Base-by-base conservation (phyloP, 192 early-diverging fungal species). In the Backusella macrospora region DNA sequence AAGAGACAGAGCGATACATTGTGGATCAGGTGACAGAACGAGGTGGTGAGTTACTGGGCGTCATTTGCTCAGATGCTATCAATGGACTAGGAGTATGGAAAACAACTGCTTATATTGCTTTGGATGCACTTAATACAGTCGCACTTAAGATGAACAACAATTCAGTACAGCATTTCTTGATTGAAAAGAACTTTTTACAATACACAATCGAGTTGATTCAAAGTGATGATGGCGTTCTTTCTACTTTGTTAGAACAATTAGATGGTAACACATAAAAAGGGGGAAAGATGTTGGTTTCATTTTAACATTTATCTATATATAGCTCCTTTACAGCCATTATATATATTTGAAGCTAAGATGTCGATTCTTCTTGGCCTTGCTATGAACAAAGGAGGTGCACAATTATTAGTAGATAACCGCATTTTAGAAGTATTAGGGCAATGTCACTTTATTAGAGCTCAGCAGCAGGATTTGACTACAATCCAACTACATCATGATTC, bases 41-140 rank as follows among this genome's bases (percentile, higher is more conserved):
- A 45, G 89, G 94, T 14, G 92, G 95, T 29, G 18, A 23, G 3
- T 14, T 72, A 6, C 43, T 96, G n/a, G 93, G 94, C 66, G 73
- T 87, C 0, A 80, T 94, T 12, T 90, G 91, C 70, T 81, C 85
- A 5, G 97, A 99, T 79, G 96, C 96, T 0, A 88, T 88, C 1
- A 92, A 95, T 74, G 92, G 90, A 7, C 86, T 88, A 39, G 89
- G 89, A 47, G 88, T 93, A 6, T 95, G 94, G 90, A 92, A 95
- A 70, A 93, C 94, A 6, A 89, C 94, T 6, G 92, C 97, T 1
- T 95, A 96, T 70, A 86, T 87, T 2, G 80, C 92, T 5, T 82
- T 98, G 39, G 90, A 92, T 67, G 89, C 90, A 0, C 77, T 98
- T n/a, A 62, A 72, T 18, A 63, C 55, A 21, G 26, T 45, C 14